phyloP scores from a whole-genome alignment of 2,329 filamentous ascomycete species.

The Hymenoscyphus occultus region DNA sequence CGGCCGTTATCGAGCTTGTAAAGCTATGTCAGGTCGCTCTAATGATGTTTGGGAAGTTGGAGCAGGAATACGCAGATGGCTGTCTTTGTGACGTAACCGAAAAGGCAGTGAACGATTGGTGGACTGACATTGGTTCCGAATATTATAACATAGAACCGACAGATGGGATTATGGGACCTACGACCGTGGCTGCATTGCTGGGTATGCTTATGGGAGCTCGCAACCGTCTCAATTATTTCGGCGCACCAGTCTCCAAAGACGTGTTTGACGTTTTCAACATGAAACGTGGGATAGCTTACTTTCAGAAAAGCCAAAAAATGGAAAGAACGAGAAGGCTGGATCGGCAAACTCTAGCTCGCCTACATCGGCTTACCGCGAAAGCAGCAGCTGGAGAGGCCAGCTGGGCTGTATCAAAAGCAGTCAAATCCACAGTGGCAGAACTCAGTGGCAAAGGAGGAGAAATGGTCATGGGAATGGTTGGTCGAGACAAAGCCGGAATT shows the following conservation, averaged over 20 bases:
- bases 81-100: conserved; percentile 92
- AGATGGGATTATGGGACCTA: conserved; percentile 88
- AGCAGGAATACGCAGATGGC: conserved; percentile 87
- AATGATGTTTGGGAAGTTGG: conserved; percentile 81
- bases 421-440: conserved; percentile 93
- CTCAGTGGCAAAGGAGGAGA: conserved; percentile 91
- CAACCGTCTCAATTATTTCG: conserved; percentile 81
- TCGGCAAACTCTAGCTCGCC: conserved; percentile 73
- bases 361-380: conserved; percentile 84
- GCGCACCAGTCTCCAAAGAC: conserved; percentile 83
- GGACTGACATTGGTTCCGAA: conserved; percentile 88
- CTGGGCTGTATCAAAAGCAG: conserved; percentile 88
- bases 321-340: conserved; percentile 76
- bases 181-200: conserved; percentile 82
- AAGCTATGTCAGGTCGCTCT: conserved; percentile 89
- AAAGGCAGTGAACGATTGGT: conserved; percentile 88
- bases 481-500: conserved; percentile 79
- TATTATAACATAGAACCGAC: conserved; percentile 90
- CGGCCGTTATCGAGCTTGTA: conserved; percentile 81
- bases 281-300: conserved; percentile 80
- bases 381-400: conserved; percentile 77
- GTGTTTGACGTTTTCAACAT: conserved; percentile 81
- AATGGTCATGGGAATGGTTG: conserved; percentile 93
- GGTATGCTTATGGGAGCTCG: conserved; percentile 87
- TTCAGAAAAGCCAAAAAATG: conserved; percentile 86